A percentile compares a stretch with the other conserved stretches of the same genome.
phyloP scores from a whole-genome alignment of 352 stramenopile genomes.

The Pelagophyceae sp. region DNA sequence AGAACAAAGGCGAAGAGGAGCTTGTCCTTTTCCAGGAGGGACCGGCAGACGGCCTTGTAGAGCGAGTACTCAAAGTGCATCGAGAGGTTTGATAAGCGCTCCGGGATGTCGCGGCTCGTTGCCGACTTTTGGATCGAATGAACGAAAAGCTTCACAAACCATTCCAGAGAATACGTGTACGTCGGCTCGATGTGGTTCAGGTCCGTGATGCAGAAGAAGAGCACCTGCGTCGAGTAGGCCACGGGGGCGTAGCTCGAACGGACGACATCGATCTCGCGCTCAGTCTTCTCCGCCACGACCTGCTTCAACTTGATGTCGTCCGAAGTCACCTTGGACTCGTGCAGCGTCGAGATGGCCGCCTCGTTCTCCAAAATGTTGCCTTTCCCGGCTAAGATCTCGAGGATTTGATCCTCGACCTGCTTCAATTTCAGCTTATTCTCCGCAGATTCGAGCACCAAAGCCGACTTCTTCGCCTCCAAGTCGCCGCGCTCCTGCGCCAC shows the following conservation, averaged over 20 bases:
- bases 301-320: conserved; percentile 86
- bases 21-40: conserved; percentile 82
- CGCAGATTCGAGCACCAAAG: conserved; percentile 76
- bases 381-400: conserved; percentile 75
- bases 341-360: conserved; percentile 81
- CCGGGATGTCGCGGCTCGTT: conserved; percentile 52
- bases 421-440: conserved; percentile 79
- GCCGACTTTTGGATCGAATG: conserved; percentile 73
- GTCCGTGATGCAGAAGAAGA: conserved; percentile 87
- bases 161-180: conserved; percentile 81
- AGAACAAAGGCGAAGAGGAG: conserved; percentile 82
- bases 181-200: conserved; percentile 83
- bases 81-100: conserved; percentile 66
- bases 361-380: conserved; percentile 86
- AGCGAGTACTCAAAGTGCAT: conserved; percentile 78
- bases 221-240: conserved; percentile 71
- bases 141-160: conserved; percentile 81
- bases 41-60: conserved; percentile 81
- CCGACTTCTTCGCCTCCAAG: conserved; percentile 81
- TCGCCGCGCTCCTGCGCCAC: conserved; percentile 78
- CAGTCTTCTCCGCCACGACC: conserved; percentile 70
- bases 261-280: conserved; percentile 76
- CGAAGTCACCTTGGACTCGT: conserved; percentile 59
- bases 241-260: conserved; percentile 73
- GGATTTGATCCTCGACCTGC: conserved; percentile 81